phyloP scores from a whole-genome alignment of 331 rosid species.

The Rhamnella rubrinervis region DNA sequence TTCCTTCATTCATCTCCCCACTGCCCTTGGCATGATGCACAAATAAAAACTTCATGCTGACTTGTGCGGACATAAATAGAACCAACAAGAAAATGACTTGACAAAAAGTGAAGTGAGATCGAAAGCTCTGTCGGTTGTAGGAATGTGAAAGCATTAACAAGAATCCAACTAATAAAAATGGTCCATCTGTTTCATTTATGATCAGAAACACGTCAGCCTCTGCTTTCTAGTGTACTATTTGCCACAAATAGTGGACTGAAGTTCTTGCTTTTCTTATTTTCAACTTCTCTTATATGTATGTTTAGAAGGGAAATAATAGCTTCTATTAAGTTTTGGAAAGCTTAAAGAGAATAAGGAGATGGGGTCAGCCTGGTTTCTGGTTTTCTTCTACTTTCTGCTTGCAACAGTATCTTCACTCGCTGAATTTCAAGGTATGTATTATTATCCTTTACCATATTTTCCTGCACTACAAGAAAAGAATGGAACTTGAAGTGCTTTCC shows the following conservation, averaged over 20 bases:
- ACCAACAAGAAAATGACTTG: neutral
- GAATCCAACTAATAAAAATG: neutral
- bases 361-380: constrained; percentile 39
- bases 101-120: neutral
- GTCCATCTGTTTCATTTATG: no score
- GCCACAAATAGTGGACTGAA: no score
- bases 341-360: constrained; percentile 14
- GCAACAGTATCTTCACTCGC: constrained; percentile 33
- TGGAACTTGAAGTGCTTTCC: no score
- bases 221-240: no score
- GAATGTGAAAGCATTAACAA: neutral
- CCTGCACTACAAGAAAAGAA: neutral
- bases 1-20: constrained; percentile 6
- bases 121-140: neutral
- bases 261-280: neutral
- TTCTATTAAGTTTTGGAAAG: neutral
- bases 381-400: constrained; percentile 38
- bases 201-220: no score
- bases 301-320: neutral
- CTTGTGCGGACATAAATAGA: neutral
- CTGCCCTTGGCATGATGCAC: neutral
- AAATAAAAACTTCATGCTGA: neutral
- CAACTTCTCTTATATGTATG: neutral
- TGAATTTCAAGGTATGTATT: constrained; percentile 42
- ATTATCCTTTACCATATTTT: neutral